Percentiles rank a stretch among this genome's conserved stretches.
phyloP scores from a whole-genome alignment of 169 alveolate genomes.

The Perkinsus chesapeaki region DNA sequence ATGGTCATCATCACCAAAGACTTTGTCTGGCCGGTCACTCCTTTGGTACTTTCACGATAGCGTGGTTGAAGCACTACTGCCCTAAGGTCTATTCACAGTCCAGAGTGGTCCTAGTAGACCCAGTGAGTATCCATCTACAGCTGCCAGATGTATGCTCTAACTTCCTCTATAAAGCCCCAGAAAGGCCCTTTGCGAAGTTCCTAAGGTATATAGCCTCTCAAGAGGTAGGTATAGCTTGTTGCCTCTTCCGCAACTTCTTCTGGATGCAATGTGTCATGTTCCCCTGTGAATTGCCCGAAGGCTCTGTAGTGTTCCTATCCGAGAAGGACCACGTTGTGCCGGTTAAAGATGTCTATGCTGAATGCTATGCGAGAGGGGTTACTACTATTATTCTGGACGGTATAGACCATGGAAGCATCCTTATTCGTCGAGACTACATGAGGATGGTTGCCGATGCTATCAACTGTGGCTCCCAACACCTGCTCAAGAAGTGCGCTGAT shows the following conservation, averaged over 20 bases:
- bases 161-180: background rate
- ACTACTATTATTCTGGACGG: background rate
- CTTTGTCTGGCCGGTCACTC: background rate
- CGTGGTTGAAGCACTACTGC: background rate
- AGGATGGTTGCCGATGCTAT: background rate
- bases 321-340: background rate
- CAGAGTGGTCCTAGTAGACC: background rate
- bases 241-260: background rate
- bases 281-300: background rate
- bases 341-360: background rate
- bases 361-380: background rate
- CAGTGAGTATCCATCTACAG: background rate
- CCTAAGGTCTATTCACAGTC: background rate
- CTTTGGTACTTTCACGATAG: background rate
- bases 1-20: background rate
- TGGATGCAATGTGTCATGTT: background rate
- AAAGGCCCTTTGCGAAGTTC: background rate
- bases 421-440: background rate
- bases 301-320: background rate
- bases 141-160: background rate
- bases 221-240: background rate
- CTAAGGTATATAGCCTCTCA: background rate
- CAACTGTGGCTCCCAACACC: background rate
- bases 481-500: background rate
- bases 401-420: background rate